Evolutionary conservation across 768 basidiomycete species (phyloP).

Genomic region (Solioccasus polychromus): DNA sequence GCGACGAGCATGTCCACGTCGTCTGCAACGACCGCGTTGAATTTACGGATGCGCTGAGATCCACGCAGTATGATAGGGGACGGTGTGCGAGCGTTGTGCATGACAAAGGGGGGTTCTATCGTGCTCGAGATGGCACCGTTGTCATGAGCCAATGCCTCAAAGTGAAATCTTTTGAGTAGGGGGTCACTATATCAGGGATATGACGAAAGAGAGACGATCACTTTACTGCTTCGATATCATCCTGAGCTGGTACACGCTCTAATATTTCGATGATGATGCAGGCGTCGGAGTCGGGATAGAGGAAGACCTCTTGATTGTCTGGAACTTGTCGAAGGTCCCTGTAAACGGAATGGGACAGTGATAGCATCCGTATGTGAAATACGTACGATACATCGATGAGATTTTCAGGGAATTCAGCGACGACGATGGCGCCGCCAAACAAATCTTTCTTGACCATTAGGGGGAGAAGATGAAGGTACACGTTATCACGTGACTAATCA

Average conservation of each 20-base stretch:
- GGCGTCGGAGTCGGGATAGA: conserved; percentile 63
- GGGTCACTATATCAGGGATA: conserved; percentile 4
- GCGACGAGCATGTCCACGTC: conserved; percentile 75
- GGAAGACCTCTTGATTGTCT: conserved; percentile 91
- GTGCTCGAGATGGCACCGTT: conserved; percentile 61
- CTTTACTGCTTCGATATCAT: conserved; percentile 67
- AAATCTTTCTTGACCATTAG: conserved; percentile 36
- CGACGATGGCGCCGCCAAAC: conserved; percentile 85
- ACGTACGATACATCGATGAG: conserved; percentile 88
- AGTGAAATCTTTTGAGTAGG: conserved; percentile 69
- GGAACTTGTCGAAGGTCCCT: conserved; percentile 82
- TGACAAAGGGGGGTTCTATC: conserved; percentile 41
- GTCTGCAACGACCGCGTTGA: conserved; percentile 59
- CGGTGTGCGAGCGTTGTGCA: conserved; percentile 49
- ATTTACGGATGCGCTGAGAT: conserved; percentile 72
- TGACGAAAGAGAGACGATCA: conserved; percentile 32
- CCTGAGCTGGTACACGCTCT: conserved; percentile 58
- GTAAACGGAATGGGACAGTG: conserved; percentile 1
- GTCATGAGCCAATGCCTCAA: conserved; percentile 87
- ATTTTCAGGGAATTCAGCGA: conserved; percentile 46
- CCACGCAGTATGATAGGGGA: conserved; percentile 64
- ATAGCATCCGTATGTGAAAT: not conserved
- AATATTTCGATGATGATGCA: conserved; percentile 87
- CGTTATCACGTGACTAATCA: conserved; percentile 21
- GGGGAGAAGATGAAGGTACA: too few species aligned